A percentile compares a stretch with the other conserved stretches of the same genome.
phyloP scores from a whole-genome alignment of 2,329 filamentous ascomycete genomes.

The Pseudogymnoascus sp. region DNA sequence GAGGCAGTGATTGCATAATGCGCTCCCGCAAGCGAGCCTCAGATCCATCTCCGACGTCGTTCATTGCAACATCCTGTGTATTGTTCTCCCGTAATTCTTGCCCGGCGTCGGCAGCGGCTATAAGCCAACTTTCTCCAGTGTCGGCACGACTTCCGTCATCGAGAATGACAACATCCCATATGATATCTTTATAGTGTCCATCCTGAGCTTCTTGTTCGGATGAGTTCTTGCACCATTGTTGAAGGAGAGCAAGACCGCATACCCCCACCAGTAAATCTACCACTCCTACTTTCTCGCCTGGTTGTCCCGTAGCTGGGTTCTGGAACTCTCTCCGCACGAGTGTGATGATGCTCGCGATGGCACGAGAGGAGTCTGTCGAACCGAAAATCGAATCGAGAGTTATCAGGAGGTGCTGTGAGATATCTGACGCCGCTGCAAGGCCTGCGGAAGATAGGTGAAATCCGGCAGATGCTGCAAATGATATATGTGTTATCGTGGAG shows the following conservation, averaged over 20 bases:
- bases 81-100: constrained; percentile 31
- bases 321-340: constrained; percentile 58
- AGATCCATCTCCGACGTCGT: constrained; percentile 35
- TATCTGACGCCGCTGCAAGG: constrained; percentile 46
- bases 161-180: constrained; percentile 62
- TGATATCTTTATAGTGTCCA: constrained; percentile 45
- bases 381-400: constrained; percentile 59
- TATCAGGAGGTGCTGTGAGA: constrained; percentile 51
- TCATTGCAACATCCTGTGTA: constrained; percentile 28
- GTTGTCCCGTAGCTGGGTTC: constrained; percentile 52
- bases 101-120: constrained; percentile 19
- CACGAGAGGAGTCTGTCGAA: constrained; percentile 61
- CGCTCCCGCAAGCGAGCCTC: constrained; percentile 45
- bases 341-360: constrained; percentile 59
- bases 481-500: constrained; percentile 48
- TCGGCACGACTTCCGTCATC: constrained; percentile 53
- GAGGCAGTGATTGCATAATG: constrained; percentile 47
- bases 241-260: constrained; percentile 54
- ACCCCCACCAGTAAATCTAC: constrained; percentile 55
- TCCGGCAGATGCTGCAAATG: constrained; percentile 55
- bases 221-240: constrained; percentile 47
- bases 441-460: constrained; percentile 52
- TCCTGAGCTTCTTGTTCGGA: constrained; percentile 43
- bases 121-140: constrained; percentile 34
- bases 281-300: constrained; percentile 53